Evolutionary conservation across 345 rosid genomes (phyloP).

Genomic region (Pugionium cornutum): DNA sequence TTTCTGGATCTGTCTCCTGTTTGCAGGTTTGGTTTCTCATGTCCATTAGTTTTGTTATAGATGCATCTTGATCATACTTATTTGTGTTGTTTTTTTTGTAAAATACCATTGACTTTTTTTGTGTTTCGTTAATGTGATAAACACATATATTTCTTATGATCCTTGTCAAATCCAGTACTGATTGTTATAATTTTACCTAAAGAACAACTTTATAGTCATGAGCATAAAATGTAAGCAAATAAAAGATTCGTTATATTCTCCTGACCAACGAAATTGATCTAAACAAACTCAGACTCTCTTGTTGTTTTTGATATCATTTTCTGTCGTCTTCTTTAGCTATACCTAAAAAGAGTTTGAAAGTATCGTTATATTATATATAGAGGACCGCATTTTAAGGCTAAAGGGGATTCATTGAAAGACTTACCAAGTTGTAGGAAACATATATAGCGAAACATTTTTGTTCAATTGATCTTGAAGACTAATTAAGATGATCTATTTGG

Average conservation of each 20-base stretch:
- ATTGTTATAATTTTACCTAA: background rate
- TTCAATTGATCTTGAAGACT: no score
- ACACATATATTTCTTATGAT: conserved; percentile 12
- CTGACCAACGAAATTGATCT: background rate
- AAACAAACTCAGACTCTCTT: background rate
- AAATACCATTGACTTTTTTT: background rate
- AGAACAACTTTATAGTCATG: background rate
- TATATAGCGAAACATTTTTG: no score
- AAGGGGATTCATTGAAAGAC: background rate
- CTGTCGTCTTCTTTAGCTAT: background rate
- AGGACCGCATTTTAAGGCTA: background rate
- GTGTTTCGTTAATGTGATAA: background rate
- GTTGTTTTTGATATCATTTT: background rate
- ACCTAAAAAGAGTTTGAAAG: conserved; percentile 1
- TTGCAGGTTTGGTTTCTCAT: conserved; percentile 26
- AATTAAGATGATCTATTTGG: no score
- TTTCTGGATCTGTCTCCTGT: conserved; percentile 22
- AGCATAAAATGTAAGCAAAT: conserved; percentile 12
- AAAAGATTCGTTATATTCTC: background rate
- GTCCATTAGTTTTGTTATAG: background rate
- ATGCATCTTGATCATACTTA: background rate
- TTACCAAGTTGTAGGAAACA: no score
- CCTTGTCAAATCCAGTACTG: background rate
- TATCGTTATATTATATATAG: background rate
- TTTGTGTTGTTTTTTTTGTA: background rate